Evolutionary conservation across 192 early-diverging fungal genomes (phyloP), one percentile per base, ranked within the genome.

Genomic region (Mortierella antarctica): DNA sequence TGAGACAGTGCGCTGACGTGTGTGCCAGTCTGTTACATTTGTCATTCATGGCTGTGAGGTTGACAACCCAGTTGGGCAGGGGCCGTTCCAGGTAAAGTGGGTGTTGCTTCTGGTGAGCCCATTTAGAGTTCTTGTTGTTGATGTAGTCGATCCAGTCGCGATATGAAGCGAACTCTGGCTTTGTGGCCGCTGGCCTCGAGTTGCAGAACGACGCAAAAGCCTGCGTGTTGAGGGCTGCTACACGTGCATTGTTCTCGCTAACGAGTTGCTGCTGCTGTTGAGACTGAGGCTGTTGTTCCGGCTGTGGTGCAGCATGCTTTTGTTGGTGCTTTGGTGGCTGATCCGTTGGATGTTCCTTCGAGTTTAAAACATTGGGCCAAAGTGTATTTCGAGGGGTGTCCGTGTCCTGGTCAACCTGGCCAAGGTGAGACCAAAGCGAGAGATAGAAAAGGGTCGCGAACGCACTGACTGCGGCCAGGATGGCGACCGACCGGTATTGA

Each of bases 1-100:
- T 57, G 13, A 77, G 65, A 46, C 74, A 77, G 44, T 77, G 67
- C 9, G 74, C 67, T 13, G 74, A 77, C 15, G 74, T 70, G 47
- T 77, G 74, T 10, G 64, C 21, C 23, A 10, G 62, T 8, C 69
- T 62, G 48, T 79, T 44, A 52, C 76, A 79, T 9, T 68, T 62
- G 13, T 71, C 69, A 7, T 45, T 14, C 4, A 65, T 57, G 0
- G 68, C 76, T 55, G 76, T 71, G 12, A 71, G 44, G 40, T 79
- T 71, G 46, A 79, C 58, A 17, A 79, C 44, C 69, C 76, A 71
- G 64, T 70, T 54, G 6, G 31, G 51, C 13, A 59, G 58, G 3
- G 76, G 76, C 0, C 76, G 68, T 57, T 71, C 76, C 44, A 71
- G 3, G 51, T 62, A 71, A 4, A 58, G 42, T 5, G 57, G 69